Evolutionary conservation across 129 eudicot species (phyloP), one percentile per base, ranked within the genome.

Genomic region (Artemisia tridentata): DNA sequence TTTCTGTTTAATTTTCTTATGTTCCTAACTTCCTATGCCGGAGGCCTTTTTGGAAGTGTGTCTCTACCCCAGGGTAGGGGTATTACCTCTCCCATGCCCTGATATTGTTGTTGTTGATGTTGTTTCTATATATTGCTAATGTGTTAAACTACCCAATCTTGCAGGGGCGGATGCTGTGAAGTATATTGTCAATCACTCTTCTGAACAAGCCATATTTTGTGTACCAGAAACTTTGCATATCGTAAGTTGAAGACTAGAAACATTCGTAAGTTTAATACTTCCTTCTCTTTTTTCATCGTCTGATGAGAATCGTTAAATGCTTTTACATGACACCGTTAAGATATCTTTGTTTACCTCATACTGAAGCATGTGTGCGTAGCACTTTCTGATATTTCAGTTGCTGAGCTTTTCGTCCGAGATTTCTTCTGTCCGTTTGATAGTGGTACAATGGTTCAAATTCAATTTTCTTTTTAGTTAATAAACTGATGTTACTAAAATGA

Each of bases 161-260:
- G 80, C 83, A 92, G 98, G 98, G 29, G 96, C 98, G 27, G 96
- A 85, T 65, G 96, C 98, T 63, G 98, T 87, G 20, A 85, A 86
- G 61, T 92, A 65, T 64, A 89, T 92, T 61, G 89, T 85, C 55
- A 92, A 92, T 80, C 98, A 92, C 75, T 88, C 96, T 46, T 75
- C 85, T 71, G 71, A 84, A 63, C 84, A 83, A 80, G 96, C 96
- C 58, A 83, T 92, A 79, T 92, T 92, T 76, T 92, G 98, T 81
- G 98, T 81, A 63, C 81, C 83, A 20, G 76, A 82, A 57, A 89
- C 96, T 11, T 75, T 89, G 69, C 69, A 85, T 48, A 81, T 79
- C 77, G 98, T 92, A 70, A 85, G 98, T 78, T 67, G 51, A 31
- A 29, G 34, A 29, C 34, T 29, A 29, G 34, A 29, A 29, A 29